phyloP scores from a whole-genome alignment of 176 grass and related monocot genomes.

The Lolium perenne region DNA sequence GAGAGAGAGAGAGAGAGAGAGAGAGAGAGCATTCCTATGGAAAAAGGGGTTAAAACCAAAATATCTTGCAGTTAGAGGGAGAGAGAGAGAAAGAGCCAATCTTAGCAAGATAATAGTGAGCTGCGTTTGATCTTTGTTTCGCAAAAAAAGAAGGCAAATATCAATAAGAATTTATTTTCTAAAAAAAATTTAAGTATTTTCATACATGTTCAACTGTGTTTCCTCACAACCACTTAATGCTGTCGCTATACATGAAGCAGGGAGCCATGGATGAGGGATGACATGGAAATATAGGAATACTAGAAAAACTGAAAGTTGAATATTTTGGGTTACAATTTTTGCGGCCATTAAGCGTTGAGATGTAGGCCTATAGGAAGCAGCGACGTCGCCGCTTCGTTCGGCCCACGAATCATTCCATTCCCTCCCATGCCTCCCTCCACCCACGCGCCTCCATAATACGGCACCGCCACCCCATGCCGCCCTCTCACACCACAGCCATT shows the following conservation, averaged over 20 bases:
- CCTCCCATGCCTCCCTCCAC: neutral
- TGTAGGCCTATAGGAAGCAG: conserved; percentile 42
- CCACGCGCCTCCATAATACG: conserved; percentile 48
- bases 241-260: neutral
- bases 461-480: conserved; percentile 21
- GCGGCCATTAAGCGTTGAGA: conserved; percentile 37
- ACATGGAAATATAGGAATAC: neutral
- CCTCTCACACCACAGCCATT: neutral
- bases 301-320: neutral
- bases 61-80: no score
- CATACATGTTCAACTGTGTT: neutral
- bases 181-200: neutral
- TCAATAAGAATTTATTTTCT: no score
- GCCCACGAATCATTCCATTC: conserved; percentile 60
- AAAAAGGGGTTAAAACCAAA: no score
- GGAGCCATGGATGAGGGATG: neutral
- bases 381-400: conserved; percentile 49
- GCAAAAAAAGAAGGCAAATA: no score
- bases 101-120: no score
- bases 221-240: neutral
- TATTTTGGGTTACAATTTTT: conserved; percentile 17
- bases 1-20: no score
- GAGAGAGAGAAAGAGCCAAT: no score
- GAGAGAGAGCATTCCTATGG: no score
- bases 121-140: no score